These are phyloP conservation scores for Excoecaria agallocha DNA, from an alignment of 345 rosid species.

Conservation along the genomic window DNA sequence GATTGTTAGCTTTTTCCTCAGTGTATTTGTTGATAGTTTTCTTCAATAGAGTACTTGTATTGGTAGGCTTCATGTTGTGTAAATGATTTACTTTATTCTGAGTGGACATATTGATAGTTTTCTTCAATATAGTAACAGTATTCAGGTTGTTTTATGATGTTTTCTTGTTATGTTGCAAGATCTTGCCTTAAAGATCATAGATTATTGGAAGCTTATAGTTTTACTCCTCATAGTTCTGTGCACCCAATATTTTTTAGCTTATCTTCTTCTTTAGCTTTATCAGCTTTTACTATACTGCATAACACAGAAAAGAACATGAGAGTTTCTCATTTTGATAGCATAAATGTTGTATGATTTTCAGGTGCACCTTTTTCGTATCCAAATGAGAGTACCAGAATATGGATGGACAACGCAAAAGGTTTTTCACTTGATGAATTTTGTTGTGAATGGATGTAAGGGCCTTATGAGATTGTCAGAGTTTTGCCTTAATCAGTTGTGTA, in stretches of 20 bases:
- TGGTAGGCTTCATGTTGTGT: background rate
- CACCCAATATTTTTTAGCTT: background rate
- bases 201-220: background rate
- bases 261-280: background rate
- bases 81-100: background rate
- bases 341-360: constrained; percentile 6
- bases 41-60: background rate
- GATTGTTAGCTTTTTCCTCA: background rate
- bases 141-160: background rate
- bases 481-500: constrained; percentile 4
- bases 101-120: background rate
- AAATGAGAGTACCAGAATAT: constrained; percentile 25
- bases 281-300: background rate
- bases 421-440: constrained; percentile 30
- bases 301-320: background rate
- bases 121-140: background rate
- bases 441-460: constrained; percentile 32
- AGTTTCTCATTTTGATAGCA: background rate
- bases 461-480: constrained; percentile 1
- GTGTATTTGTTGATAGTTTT: background rate
- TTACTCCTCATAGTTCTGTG: background rate
- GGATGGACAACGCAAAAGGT: constrained; percentile 31
- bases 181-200: background rate
- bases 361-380: constrained; percentile 30
- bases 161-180: background rate